A percentile compares a stretch with the other conserved stretches of the same genome.
These are phyloP conservation scores for Barnettozyma siamensis DNA, from an alignment of 805 yeast species.

Conservation along the genomic window DNA sequence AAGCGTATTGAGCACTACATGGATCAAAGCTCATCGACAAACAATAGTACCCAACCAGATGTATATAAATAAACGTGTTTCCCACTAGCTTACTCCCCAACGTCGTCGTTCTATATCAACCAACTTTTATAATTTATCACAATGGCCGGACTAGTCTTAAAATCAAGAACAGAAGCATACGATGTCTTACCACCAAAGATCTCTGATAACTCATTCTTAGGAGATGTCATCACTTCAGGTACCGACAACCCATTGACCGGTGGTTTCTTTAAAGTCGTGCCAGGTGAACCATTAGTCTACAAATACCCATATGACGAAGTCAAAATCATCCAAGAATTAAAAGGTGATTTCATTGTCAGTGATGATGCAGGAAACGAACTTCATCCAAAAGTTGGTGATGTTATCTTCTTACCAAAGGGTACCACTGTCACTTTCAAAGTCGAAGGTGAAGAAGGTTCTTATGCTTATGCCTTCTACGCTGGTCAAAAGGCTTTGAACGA, in stretches of 20 bases:
- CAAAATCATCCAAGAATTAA: constrained; percentile 63
- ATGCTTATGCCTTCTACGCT: constrained; percentile 26
- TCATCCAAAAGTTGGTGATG: constrained; percentile 58
- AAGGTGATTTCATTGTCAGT: constrained; percentile 54
- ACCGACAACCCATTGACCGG: constrained; percentile 53
- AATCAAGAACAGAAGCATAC: constrained; percentile 49
- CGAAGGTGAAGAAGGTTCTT: constrained; percentile 59
- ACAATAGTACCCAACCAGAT: no score
- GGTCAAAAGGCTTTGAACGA: constrained; percentile 20
- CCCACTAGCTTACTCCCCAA: no score
- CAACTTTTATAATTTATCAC: neutral
- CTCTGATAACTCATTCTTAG: constrained; percentile 61
- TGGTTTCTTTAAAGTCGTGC: constrained; percentile 67
- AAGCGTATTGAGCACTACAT: neutral
- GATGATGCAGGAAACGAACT: constrained; percentile 61
- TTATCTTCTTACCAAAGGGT: constrained; percentile 63
- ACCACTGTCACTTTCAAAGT: constrained; percentile 58
- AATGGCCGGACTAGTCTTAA: constrained; percentile 27
- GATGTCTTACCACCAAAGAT: constrained; percentile 54
- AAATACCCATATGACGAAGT: constrained; percentile 59
- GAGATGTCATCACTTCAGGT: constrained; percentile 55
- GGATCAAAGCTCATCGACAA: no score
- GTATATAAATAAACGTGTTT: neutral
- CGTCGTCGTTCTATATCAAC: neutral
- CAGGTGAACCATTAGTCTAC: constrained; percentile 63